Evolutionary conservation across 441 rosid genomes (phyloP).

Genomic region (Croton laevigatus): DNA sequence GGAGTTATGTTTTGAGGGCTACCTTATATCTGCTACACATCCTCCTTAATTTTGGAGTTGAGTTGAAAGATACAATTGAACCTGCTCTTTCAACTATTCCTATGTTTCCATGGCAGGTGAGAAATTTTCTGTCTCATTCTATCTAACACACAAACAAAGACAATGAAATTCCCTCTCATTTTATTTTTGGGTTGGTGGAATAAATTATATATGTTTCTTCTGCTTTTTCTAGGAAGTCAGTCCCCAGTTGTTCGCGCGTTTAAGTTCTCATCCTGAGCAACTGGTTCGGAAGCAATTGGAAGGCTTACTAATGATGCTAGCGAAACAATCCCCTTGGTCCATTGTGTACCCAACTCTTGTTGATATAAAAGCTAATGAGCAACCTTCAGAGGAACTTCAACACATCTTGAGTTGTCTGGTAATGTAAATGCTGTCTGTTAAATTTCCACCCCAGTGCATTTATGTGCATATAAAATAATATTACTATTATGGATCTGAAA

Average conservation of each 20-base stretch:
- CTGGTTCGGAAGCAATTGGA: constrained; percentile 85
- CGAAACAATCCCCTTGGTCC: constrained; percentile 90
- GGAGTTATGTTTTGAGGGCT: constrained; percentile 76
- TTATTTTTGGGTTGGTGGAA: background rate
- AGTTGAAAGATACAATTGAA: constrained; percentile 81
- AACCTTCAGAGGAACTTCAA: constrained; percentile 84
- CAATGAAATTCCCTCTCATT: background rate
- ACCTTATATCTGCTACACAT: constrained; percentile 79
- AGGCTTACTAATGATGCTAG: constrained; percentile 80
- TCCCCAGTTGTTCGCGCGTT: constrained; percentile 92
- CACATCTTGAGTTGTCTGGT: constrained; percentile 87
- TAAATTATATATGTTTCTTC: background rate
- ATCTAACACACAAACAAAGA: background rate
- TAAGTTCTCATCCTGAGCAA: constrained; percentile 94
- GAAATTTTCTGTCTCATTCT: constrained; percentile 18
- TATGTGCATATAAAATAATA: background rate
- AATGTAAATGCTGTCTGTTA: constrained; percentile 29
- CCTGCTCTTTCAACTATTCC: constrained; percentile 81
- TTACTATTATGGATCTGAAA: background rate
- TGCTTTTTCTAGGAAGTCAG: constrained; percentile 62
- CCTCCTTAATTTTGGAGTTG: constrained; percentile 85
- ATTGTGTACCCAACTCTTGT: constrained; percentile 91
- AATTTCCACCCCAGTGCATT: constrained; percentile 18
- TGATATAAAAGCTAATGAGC: constrained; percentile 75
- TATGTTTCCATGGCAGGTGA: constrained; percentile 94